Base-by-base conservation (phyloP, 768 basidiomycete genomes). In the Tylopilus subfusipes region DNA sequence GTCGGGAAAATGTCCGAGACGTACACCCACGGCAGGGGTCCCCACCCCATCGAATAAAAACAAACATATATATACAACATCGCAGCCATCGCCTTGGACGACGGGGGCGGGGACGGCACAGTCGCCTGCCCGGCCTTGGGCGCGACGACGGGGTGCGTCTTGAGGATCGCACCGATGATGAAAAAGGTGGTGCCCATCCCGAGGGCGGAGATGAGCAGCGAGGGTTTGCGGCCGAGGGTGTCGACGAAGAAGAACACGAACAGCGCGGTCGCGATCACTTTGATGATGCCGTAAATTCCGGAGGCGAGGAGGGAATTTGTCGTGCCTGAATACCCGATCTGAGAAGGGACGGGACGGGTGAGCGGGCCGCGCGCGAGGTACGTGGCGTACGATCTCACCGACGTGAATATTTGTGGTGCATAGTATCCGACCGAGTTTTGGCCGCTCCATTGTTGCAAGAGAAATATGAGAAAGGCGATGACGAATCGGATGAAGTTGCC, bases 41-140 rank as follows among this genome's bases (percentile, higher is more conserved):
- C 91, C 85, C 88, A 90, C 36, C 88, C 89, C 82, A 92, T 86
- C 4, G 85, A 88, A 70, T 93, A 93, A 70, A 92, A 92, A 67
- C 85, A 86, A 40, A 92, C 89, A 62, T 89, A 94, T 50, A 93
- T 81, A 66, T 93, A 94, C 27, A 93, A 71, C 82, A 91, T 82
- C 2, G 83, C 88, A 4, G 91, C 90, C 91, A 93, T 93, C 1
- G 79, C 92, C 67, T 86, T 83, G 2, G 75, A 76, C 18, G 83
- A 77, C 0, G 82, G 76, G 0, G 84, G 65, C 0, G 81, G 78
- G 3, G 63, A n/a, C 1, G 66, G 52, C 1, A 76, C 78, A 73
- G 34, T n/a, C 10, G 29, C 72, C 73, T 24, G 79, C 63, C 66
- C 61, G 0, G 73, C 55, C 2, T 69, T 60, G 4, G 76, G 75